Conservation (phyloP, 129 eudicot species). For the carrot (Daucus carota) region DNA sequence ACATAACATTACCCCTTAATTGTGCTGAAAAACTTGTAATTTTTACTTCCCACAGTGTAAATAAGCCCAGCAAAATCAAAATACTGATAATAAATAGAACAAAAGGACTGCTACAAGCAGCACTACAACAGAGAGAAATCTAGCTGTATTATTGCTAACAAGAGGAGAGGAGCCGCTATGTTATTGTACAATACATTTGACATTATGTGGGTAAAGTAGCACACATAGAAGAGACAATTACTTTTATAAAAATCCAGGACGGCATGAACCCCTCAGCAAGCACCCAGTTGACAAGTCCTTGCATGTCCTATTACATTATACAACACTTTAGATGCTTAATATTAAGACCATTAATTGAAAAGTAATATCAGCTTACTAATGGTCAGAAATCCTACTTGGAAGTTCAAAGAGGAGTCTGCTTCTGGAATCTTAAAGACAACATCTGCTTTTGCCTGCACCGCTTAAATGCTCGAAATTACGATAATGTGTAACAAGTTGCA, state of each 20-base stretch:
- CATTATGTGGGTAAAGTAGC: neutral
- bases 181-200: neutral
- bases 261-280: constrained; percentile 96
- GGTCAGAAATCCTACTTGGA: constrained; percentile 41
- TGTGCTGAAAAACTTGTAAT: too few relatives aligned
- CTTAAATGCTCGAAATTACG: neutral
- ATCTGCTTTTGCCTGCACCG: constrained; percentile 75
- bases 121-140: neutral
- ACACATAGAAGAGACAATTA: constrained; percentile 14
- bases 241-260: constrained; percentile 92
- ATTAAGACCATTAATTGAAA: neutral
- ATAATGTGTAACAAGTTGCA: neutral
- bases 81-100: neutral
- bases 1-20: too few relatives aligned
- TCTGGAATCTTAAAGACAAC: constrained; percentile 61
- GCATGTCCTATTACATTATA: constrained; percentile 60
- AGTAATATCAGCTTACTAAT: neutral
- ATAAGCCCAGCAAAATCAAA: neutral
- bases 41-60: neutral
- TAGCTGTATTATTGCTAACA: neutral
- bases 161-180: neutral
- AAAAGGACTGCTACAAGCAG: neutral
- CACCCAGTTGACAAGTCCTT: constrained; percentile 96
- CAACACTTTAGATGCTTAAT: neutral
- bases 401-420: constrained; percentile 54